Base-by-base conservation (phyloP, 371 early-diverging fungal species). In the Gilbertella persicaria region DNA sequence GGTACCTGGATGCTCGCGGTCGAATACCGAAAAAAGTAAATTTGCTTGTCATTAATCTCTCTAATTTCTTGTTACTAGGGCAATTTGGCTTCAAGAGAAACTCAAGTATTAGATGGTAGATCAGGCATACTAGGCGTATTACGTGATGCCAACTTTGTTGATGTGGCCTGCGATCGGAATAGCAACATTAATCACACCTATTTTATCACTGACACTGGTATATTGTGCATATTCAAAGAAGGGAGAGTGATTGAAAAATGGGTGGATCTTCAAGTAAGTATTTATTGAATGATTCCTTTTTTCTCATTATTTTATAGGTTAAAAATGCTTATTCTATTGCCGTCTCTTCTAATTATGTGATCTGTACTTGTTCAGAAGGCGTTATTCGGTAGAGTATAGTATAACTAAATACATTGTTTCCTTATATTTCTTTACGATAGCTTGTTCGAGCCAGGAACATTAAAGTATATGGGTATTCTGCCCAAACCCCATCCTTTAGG, bases 281-380 rank as follows among this genome's bases (percentile, higher is more conserved):
- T 25, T 53, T 17, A 20, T 21, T 13, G 2, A 14, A 14, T 51
- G 24, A 7, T 29, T 30, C 21, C 9, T 24, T 9, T 43, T 4
- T n/a, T n/a, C 44, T 13, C 23, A 23, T 25, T 36, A 35, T 33
- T 14, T 19, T 33, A 12, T 49, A 85, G 84, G 84, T 82, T 8
- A 73, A 75, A 49, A 73, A 67, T 26, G 87, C 89, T 5, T 80
- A 64, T 48, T 90, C 87, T n/a, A 68, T 92, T 30, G 77, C 76
- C 48, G 69, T 88, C 7, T 78, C 81, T 17, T 69, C 80, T 1
- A 69, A 63, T n/a, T 82, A 75, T 58, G 71, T 91, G 37, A 73
- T 88, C 5, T 91, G 92, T 66, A 88, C 89, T 2, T 86, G 90
- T 46, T 69, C 88, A 3, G 84, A 87, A 56, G 91, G 91, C 8